phyloP scores from a whole-genome alignment of 2,329 filamentous ascomycete genomes.

The Talaromyces amestolkiae region DNA sequence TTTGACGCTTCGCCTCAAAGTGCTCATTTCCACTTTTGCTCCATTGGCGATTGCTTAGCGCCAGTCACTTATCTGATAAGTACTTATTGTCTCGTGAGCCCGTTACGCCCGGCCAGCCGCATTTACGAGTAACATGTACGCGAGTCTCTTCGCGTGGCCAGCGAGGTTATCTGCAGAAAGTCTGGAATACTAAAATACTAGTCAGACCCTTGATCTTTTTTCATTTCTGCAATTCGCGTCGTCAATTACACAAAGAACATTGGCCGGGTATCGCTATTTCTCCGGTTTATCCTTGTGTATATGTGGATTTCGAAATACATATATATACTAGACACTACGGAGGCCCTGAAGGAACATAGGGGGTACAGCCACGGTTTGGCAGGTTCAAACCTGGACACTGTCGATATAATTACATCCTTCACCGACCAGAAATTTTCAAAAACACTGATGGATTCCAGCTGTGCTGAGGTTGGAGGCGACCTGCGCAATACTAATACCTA shows the following conservation, averaged over 20 bases:
- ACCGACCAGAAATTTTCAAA: not conserved
- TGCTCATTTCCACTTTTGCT: not conserved
- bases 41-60: slow-evolving; percentile 4
- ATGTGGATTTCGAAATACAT: not conserved
- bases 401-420: not conserved
- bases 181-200: not conserved
- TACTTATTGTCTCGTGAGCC: slow-evolving; percentile 7
- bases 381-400: not conserved
- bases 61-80: slow-evolving; percentile 8
- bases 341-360: not conserved
- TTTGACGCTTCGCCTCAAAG: not conserved
- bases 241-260: not conserved
- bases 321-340: not conserved
- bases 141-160: not conserved
- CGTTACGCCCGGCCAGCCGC: not conserved
- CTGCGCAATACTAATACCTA: not conserved
- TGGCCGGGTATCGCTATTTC: not conserved
- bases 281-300: not conserved
- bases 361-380: not conserved
- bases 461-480: slow-evolving; percentile 4
- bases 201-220: not conserved
- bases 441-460: slow-evolving; percentile 7
- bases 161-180: not conserved
- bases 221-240: not conserved
- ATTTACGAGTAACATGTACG: not conserved